Evolutionary conservation across 805 yeast species (phyloP).

Genomic region (Candida arabinofermentans): DNA sequence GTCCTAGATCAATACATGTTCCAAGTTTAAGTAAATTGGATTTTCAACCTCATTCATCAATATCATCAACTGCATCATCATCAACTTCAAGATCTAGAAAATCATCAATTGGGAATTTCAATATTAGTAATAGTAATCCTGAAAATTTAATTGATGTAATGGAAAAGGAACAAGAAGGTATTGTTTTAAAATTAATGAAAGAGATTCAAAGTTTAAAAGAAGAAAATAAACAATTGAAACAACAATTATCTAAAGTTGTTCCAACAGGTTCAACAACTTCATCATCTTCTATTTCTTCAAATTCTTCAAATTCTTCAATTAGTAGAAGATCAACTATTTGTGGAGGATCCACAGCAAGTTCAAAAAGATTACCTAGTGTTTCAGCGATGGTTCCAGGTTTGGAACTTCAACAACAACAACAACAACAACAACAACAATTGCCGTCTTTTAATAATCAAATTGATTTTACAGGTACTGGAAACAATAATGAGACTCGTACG

Average conservation of each 20-base stretch:
- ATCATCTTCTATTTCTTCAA: constrained; percentile 17
- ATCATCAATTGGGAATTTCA: constrained; percentile 16
- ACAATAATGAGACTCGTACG: constrained; percentile 11
- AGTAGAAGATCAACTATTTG: constrained; percentile 25
- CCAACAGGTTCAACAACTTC: constrained; percentile 14
- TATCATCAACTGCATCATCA: constrained; percentile 19
- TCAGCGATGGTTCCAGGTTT: constrained; percentile 1
- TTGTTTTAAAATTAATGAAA: constrained; percentile 60
- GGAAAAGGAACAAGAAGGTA: constrained; percentile 76
- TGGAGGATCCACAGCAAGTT: constrained; percentile 21
- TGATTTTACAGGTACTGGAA: neutral
- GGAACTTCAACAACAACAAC: neutral
- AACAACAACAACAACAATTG: neutral
- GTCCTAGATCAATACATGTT: constrained; percentile 10
- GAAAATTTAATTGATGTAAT: constrained; percentile 54
- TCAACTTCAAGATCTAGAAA: constrained; percentile 16
- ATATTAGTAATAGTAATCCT: too few species aligned
- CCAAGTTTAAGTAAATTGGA: constrained; percentile 13
- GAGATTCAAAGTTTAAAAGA: constrained; percentile 53
- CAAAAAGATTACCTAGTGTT: constrained; percentile 19
- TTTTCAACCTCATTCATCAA: constrained; percentile 16
- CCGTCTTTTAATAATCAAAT: neutral
- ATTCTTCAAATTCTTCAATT: constrained; percentile 5
- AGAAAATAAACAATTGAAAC: constrained; percentile 43
- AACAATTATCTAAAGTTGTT: constrained; percentile 22